phyloP scores from a whole-genome alignment of 2,329 filamentous ascomycete genomes.

The Cladophialophora bantiana region DNA sequence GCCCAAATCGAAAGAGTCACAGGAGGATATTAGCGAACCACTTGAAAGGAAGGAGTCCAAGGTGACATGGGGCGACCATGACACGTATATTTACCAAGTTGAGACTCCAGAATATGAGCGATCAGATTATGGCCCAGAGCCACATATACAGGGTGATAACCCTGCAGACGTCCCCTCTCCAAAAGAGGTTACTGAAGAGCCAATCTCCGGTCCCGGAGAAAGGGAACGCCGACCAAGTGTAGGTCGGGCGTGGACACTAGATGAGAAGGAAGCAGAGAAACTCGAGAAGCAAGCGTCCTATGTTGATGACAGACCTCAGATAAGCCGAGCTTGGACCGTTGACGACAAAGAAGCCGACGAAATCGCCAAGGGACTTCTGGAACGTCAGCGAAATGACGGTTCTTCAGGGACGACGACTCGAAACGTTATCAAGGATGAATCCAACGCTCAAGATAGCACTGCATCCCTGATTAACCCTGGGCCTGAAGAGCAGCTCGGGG shows the following conservation, averaged over 20 bases:
- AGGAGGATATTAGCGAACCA: conserved; percentile 54
- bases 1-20: conserved; percentile 29
- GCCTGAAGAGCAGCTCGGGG: conserved; percentile 11
- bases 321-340: conserved; percentile 33
- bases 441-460: background rate
- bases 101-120: conserved; percentile 61
- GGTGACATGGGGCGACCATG: conserved; percentile 70
- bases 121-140: conserved; percentile 41
- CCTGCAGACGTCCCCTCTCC: conserved; percentile 57
- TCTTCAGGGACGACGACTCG: background rate
- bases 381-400: background rate
- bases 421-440: background rate
- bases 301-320: conserved; percentile 29
- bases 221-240: conserved; percentile 21
- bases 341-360: conserved; percentile 32
- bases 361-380: conserved; percentile 19
- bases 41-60: conserved; percentile 60
- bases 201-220: background rate
- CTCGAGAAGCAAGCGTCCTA: conserved; percentile 32
- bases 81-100: conserved; percentile 69
- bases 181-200: conserved; percentile 58
- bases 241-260: conserved; percentile 35
- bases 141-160: conserved; percentile 39
- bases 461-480: background rate
- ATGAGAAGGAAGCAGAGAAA: conserved; percentile 30